Percentiles rank a stretch among this genome's conserved stretches.
Conservation (phyloP, 805 yeast species). For the Komagataella pseudopastoris region DNA sequence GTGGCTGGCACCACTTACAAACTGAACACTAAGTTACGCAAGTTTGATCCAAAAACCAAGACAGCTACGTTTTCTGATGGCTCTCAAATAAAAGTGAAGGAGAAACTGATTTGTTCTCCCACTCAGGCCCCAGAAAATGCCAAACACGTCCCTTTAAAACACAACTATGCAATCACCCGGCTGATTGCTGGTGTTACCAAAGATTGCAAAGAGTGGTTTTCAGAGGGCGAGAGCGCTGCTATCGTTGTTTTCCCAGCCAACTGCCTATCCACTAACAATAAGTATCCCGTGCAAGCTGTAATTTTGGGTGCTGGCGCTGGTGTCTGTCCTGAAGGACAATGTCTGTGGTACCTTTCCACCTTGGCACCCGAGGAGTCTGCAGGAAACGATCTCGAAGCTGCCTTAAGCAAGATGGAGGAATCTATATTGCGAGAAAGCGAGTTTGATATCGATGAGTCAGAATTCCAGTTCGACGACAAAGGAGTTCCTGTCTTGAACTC, state of each 20-base stretch:
- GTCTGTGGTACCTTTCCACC: slow-evolving; percentile 83
- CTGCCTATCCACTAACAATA: slow-evolving; percentile 53
- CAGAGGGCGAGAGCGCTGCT: slow-evolving; percentile 71
- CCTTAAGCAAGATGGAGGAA: slow-evolving; percentile 66
- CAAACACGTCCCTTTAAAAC: slow-evolving; percentile 26
- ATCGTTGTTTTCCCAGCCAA: slow-evolving; percentile 88
- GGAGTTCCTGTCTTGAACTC: slow-evolving; percentile 68
- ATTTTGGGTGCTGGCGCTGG: slow-evolving; percentile 84
- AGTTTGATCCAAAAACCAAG: slow-evolving; percentile 53
- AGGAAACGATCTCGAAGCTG: slow-evolving; percentile 65
- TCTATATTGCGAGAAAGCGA: slow-evolving; percentile 72
- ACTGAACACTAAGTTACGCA: slow-evolving; percentile 50
- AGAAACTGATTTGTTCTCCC: slow-evolving; percentile 68
- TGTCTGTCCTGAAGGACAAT: slow-evolving; percentile 74
- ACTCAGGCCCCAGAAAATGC: slow-evolving; percentile 39
- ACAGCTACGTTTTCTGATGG: slow-evolving; percentile 70
- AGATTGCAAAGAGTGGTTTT: slow-evolving; percentile 87
- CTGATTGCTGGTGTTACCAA: slow-evolving; percentile 73
- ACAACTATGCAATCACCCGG: slow-evolving; percentile 48
- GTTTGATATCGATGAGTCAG: slow-evolving; percentile 42
- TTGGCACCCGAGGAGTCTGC: slow-evolving; percentile 60
- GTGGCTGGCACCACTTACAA: slow-evolving; percentile 95
- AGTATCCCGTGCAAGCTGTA: slow-evolving; percentile 69
- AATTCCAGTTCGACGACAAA: slow-evolving; percentile 33
- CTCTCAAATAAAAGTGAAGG: slow-evolving; percentile 57